These are phyloP conservation scores for Ustilago trichophora DNA, from an alignment of 1,284 basidiomycete species.

Conservation along the genomic window DNA sequence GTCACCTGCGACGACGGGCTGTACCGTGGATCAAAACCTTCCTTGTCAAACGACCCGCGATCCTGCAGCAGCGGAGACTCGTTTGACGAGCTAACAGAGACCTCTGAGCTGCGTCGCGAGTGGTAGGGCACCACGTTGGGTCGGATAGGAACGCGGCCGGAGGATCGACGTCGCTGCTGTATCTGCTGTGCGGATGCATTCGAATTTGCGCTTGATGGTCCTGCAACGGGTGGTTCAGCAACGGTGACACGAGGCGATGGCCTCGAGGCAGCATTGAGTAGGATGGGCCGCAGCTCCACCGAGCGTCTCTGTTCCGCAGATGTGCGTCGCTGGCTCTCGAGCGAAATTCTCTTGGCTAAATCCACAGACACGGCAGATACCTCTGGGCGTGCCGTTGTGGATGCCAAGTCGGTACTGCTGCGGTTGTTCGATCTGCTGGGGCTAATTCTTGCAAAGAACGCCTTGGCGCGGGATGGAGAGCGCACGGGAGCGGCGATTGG, in stretches of 20 bases:
- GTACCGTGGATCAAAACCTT: conserved; percentile 13
- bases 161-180: conserved; percentile 21
- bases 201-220: neutral
- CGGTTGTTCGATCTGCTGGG: conserved; percentile 15
- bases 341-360: conserved; percentile 3
- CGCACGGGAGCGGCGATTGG: conserved; percentile 5
- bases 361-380: neutral
- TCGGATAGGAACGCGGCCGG: conserved; percentile 21
- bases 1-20: conserved; percentile 36
- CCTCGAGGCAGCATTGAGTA: conserved; percentile 24
- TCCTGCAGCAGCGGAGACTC: conserved; percentile 10
- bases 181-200: neutral
- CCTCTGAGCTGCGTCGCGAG: conserved; percentile 29
- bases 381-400: neutral
- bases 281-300: conserved; percentile 34
- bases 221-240: neutral
- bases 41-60: conserved; percentile 25
- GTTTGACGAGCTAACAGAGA: conserved; percentile 24
- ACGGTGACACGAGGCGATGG: conserved; percentile 4
- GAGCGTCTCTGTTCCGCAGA: conserved; percentile 33
- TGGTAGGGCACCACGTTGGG: conserved; percentile 39
- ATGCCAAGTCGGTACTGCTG: conserved; percentile 24
- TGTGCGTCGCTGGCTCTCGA: conserved; percentile 17
- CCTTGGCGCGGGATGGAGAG: conserved; percentile 23
- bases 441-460: conserved; percentile 35